Base-by-base conservation (phyloP, 305 asterid genomes). In the Euphrasia arctica region DNA sequence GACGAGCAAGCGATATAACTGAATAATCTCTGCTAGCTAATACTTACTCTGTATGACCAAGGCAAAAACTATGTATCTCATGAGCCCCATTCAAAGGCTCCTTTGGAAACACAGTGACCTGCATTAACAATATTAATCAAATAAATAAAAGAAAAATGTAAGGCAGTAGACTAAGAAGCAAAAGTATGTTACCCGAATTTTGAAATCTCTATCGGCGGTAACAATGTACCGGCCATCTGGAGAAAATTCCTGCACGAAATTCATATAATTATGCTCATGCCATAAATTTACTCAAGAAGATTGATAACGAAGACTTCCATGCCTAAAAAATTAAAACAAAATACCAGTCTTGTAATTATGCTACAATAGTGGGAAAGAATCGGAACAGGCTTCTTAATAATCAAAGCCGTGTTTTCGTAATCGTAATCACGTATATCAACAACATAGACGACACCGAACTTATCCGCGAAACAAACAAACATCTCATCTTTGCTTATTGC, bases 311-410 rank as follows among this genome's bases (percentile, higher is more conserved):
- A 18, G 22, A 18, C 22, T 18, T 18, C 22, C 22, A 18, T 18
- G 22, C 22, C 1, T 63, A 70, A 32, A 50, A 49, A 9, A 13
- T 3, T 32, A n/a, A 57, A 60, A 27, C 4, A 9, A 22, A 75
- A 4, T 82, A 93, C 99, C 97, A 93, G 76, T 75, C 95, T 80
- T 60, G 95, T 93, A 74, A 90, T 86, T 60, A 93, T 93, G 85
- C 97, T 93, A 78, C 99, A 90, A 78, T 90, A 88, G 72, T 90
- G 99, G 57, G 95, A 82, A 71, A 93, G 92, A 74, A 90, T 79
- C 7, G 96, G 91, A 57, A 80, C 81, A 36, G 84, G 93, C 76
- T 86, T 93, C 81, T 72, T 86, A 42, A 71, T 64, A 67, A 71
- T 63, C 54, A 74, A 65, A 74, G 74, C 69, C 22, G 60, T 66